These are phyloP conservation scores for Periglandula ipomoeae DNA, from an alignment of 2,329 filamentous ascomycete genomes.

Conservation along the genomic window DNA sequence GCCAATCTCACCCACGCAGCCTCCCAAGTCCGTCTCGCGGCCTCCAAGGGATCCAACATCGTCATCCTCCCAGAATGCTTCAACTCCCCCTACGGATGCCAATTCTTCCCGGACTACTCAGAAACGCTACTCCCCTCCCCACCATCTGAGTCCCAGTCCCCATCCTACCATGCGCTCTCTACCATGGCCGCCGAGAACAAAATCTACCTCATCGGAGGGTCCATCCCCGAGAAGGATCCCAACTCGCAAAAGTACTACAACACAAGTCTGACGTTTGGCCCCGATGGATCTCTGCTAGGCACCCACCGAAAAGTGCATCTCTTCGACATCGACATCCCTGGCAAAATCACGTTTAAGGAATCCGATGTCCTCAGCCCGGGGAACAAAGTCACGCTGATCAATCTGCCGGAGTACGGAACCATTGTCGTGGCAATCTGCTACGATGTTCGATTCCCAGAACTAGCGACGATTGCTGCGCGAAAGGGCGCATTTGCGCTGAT, in stretches of 20 bases:
- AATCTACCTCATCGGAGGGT: constrained; percentile 80
- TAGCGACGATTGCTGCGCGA: constrained; percentile 80
- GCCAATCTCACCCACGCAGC: constrained; percentile 76
- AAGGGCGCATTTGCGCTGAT: constrained; percentile 79
- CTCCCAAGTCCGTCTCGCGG: constrained; percentile 73
- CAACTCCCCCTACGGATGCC: constrained; percentile 90
- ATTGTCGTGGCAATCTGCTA: constrained; percentile 93
- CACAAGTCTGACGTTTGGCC: constrained; percentile 76
- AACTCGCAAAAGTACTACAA: constrained; percentile 68
- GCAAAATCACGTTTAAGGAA: constrained; percentile 85
- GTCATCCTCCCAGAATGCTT: constrained; percentile 97
- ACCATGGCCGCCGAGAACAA: constrained; percentile 69
- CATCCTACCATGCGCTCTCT: constrained; percentile 78
- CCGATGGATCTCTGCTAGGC: constrained; percentile 68
- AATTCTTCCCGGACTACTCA: constrained; percentile 86
- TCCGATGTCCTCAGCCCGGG: constrained; percentile 82
- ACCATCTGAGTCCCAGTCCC: constrained; percentile 59
- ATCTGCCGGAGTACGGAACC: constrained; percentile 80
- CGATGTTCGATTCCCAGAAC: constrained; percentile 91
- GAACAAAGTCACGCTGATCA: constrained; percentile 74
- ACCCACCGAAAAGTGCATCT: constrained; percentile 91
- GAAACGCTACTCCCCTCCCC: constrained; percentile 76
- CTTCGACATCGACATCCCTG: constrained; percentile 96
- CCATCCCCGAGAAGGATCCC: constrained; percentile 72
- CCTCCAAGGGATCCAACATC: constrained; percentile 66